Evolutionary conservation across 768 basidiomycete species (phyloP).

Genomic region (Mycena kentingensis): DNA sequence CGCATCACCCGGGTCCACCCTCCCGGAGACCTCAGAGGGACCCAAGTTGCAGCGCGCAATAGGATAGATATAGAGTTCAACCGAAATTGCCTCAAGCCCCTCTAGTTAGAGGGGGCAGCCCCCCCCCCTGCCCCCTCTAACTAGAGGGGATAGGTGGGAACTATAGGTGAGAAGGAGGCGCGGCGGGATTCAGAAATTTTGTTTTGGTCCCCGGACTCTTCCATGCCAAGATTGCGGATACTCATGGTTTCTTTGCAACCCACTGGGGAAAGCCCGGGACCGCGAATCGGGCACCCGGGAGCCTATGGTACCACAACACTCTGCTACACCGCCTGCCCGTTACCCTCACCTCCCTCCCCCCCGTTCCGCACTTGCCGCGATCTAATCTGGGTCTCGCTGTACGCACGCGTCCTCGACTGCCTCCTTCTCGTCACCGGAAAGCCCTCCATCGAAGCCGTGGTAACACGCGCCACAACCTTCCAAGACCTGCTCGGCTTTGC

Average conservation of each 20-base stretch:
- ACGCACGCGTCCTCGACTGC: constrained; percentile 30
- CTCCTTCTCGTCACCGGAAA: constrained; percentile 23
- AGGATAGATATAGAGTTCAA: too few species aligned
- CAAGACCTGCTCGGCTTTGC: constrained; percentile 2
- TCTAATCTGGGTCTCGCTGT: constrained; percentile 32
- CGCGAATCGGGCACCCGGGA: constrained; percentile 15
- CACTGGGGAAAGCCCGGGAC: constrained; percentile 19
- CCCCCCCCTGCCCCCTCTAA: too few species aligned
- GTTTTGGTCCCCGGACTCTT: constrained; percentile 23
- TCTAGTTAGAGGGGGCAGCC: too few species aligned
- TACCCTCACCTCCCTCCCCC: constrained; percentile 26
- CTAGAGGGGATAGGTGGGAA: too few species aligned
- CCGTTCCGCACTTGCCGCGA: constrained; percentile 33
- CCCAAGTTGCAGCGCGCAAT: too few species aligned
- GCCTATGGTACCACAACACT: constrained; percentile 24
- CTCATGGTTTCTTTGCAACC: constrained; percentile 20
- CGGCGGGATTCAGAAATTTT: constrained; percentile 5
- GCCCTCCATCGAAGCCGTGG: constrained; percentile 11
- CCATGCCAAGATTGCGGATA: constrained; percentile 24
- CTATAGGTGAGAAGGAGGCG: constrained; percentile 18
- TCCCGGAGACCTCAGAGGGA: too few species aligned
- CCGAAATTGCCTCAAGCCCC: too few species aligned
- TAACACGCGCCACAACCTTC: not conserved
- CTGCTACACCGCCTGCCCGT: constrained; percentile 29
- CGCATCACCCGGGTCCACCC: too few species aligned